A percentile compares a stretch with the other conserved stretches of the same genome.
phyloP scores from a whole-genome alignment of 2,329 filamentous ascomycete genomes.

The Aspergillus pseudoterreus region DNA sequence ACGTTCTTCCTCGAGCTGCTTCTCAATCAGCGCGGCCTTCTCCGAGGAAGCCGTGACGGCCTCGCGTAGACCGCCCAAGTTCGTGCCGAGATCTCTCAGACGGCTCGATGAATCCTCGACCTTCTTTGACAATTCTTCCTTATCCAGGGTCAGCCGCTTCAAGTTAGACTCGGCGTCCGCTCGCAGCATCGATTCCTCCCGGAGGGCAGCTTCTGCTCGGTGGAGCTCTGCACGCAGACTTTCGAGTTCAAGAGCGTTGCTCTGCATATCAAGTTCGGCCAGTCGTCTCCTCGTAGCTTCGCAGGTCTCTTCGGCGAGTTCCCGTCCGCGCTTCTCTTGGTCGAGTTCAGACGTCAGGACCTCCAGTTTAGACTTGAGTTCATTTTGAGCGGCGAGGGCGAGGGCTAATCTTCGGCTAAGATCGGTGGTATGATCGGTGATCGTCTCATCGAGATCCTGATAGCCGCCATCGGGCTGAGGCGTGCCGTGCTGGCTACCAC shows the following conservation, averaged over 20 bases:
- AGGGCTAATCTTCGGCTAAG: slow-evolving; percentile 79
- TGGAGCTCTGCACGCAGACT: slow-evolving; percentile 82
- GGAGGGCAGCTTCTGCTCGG: slow-evolving; percentile 68
- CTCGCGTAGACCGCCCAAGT: slow-evolving; percentile 70
- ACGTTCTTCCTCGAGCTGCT: slow-evolving; percentile 75
- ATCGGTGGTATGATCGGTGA: slow-evolving; percentile 65
- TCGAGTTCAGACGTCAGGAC: slow-evolving; percentile 67
- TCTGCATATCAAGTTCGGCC: slow-evolving; percentile 77
- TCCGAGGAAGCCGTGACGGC: slow-evolving; percentile 76
- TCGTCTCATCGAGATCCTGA: slow-evolving; percentile 56
- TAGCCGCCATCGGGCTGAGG: slow-evolving; percentile 47
- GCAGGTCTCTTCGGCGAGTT: slow-evolving; percentile 83
- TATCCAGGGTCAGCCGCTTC: slow-evolving; percentile 79
- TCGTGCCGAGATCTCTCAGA: slow-evolving; percentile 65
- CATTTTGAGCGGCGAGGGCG: slow-evolving; percentile 72
- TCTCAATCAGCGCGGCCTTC: slow-evolving; percentile 72
- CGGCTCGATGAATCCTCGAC: slow-evolving; percentile 65
- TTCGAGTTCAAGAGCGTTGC: slow-evolving; percentile 79
- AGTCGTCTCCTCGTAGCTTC: slow-evolving; percentile 79
- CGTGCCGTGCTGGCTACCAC: slow-evolving; percentile 61
- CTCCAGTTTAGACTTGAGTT: slow-evolving; percentile 75
- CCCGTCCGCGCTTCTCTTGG: slow-evolving; percentile 74
- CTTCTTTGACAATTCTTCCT: slow-evolving; percentile 68
- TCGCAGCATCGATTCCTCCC: slow-evolving; percentile 75
- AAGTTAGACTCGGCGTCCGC: slow-evolving; percentile 72